Evolutionary conservation across 345 rosid species (phyloP), one percentile per base, ranked within the genome.

Genomic region (Rhizophora mangle): DNA sequence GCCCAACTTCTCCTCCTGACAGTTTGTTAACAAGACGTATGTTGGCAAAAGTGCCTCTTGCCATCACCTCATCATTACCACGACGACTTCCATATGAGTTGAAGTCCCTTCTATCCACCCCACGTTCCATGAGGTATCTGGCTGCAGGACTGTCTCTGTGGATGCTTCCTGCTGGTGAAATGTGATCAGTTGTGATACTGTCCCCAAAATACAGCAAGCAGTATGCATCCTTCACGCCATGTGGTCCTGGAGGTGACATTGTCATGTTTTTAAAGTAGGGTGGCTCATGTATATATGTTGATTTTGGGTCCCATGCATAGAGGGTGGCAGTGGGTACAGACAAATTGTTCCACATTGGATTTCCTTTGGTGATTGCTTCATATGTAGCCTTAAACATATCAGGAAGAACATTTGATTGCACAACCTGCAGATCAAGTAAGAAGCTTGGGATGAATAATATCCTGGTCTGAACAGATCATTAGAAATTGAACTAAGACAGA

Each of bases 61-160:
- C 91, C 97, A 91, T 91, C 59, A 91, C 74, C 78, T 91, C 93
- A 64, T 89, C 96, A 60, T 91, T 89, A 62, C 97, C 97, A 63
- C 93, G 93, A 30, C 96, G 93, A 74, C 93, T 91, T 51, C 97
- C 97, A 34, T 91, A 92, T 43, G 97, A 88, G 72, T 92, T 92
- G 76, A 92, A 89, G 63, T 92, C 93, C 72, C 88, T 83, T 79
- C 97, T 79, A 68, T 81, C 89, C 34, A 89, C 96, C 63, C 97
- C 90, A 54, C 75, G 89, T 64, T 92, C 96, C 85, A 92, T 79
- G 65, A 92, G 92, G 75, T 77, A 87, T 65, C 79, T 85, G 30
- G 98, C 98, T 64, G 98, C 98, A 16, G 95, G 93, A 68, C 96
- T 93, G 72, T 93, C 96, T 70, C 78, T 93, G 77, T 90, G 95